Conservation (phyloP, 2,329 filamentous ascomycete genomes). For the Colletotrichum acutatum region DNA sequence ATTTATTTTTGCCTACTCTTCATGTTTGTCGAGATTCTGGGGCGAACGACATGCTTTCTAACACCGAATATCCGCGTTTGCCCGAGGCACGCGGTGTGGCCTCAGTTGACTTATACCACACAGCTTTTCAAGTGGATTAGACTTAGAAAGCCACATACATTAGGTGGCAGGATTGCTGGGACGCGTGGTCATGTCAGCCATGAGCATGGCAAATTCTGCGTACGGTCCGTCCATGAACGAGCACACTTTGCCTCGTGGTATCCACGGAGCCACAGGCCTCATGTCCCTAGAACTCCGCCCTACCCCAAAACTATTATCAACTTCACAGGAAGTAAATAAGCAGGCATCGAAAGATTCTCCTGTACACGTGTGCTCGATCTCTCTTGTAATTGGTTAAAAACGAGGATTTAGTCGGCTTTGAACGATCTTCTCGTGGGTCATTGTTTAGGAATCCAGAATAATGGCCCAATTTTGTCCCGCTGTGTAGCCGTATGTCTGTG, state of each 20-base stretch:
- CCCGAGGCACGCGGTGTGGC: not conserved
- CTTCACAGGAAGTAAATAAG: too few relatives aligned
- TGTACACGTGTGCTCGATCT: not conserved
- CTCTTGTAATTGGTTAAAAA: not conserved
- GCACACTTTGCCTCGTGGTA: not conserved
- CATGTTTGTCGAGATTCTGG: not conserved
- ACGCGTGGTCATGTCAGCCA: not conserved
- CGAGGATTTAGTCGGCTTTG: not conserved
- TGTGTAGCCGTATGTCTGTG: not conserved
- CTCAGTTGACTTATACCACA: not conserved
- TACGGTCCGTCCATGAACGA: not conserved
- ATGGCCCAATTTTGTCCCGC: not conserved
- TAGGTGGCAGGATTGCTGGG: not conserved
- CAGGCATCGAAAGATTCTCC: not conserved
- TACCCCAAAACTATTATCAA: not conserved
- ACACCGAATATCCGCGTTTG: not conserved
- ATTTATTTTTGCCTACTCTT: not conserved
- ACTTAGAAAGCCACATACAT: not conserved
- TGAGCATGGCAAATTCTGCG: not conserved
- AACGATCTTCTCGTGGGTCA: not conserved
- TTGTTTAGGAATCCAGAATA: not conserved
- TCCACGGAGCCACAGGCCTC: not conserved
- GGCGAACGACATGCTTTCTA: not conserved
- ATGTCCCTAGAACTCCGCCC: not conserved
- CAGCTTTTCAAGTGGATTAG: not conserved